These are phyloP conservation scores for Candida jianshihensis DNA, from an alignment of 805 yeast species.

Conservation along the genomic window DNA sequence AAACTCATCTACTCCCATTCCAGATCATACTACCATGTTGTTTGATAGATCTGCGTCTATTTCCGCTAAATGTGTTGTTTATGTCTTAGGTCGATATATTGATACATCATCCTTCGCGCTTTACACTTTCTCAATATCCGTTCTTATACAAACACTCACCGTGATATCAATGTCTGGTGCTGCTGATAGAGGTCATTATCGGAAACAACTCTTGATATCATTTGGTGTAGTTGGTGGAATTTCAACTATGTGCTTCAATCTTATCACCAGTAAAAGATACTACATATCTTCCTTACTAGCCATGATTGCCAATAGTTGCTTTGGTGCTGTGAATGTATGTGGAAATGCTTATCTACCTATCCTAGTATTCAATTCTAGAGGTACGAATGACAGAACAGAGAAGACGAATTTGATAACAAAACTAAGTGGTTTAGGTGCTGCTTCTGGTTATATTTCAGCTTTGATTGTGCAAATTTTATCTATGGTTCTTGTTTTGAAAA, in stretches of 20 bases:
- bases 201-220: slow-evolving; percentile 46
- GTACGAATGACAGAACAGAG: slow-evolving; percentile 8
- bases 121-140: slow-evolving; percentile 68
- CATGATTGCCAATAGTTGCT: slow-evolving; percentile 57
- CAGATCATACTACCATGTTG: slow-evolving; percentile 6
- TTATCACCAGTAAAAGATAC: slow-evolving; percentile 33
- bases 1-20: slow-evolving; percentile 6
- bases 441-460: slow-evolving; percentile 65
- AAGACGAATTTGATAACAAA: slow-evolving; percentile 33
- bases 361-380: slow-evolving; percentile 36
- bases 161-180: slow-evolving; percentile 72
- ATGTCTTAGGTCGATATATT: slow-evolving; percentile 38
- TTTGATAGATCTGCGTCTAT: slow-evolving; percentile 4
- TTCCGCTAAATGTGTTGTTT: slow-evolving; percentile 38
- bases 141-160: slow-evolving; percentile 59
- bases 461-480: slow-evolving; percentile 58
- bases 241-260: slow-evolving; percentile 40
- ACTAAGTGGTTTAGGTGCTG: slow-evolving; percentile 65
- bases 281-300: slow-evolving; percentile 51
- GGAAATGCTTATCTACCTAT: slow-evolving; percentile 70
- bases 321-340: slow-evolving; percentile 74
- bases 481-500: slow-evolving; percentile 38
- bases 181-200: slow-evolving; percentile 55
- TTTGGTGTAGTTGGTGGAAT: slow-evolving; percentile 58
- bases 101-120: slow-evolving; percentile 72